Evolutionary conservation across 2,329 filamentous ascomycete species (phyloP).

Genomic region (Ceratocystis colombiana): DNA sequence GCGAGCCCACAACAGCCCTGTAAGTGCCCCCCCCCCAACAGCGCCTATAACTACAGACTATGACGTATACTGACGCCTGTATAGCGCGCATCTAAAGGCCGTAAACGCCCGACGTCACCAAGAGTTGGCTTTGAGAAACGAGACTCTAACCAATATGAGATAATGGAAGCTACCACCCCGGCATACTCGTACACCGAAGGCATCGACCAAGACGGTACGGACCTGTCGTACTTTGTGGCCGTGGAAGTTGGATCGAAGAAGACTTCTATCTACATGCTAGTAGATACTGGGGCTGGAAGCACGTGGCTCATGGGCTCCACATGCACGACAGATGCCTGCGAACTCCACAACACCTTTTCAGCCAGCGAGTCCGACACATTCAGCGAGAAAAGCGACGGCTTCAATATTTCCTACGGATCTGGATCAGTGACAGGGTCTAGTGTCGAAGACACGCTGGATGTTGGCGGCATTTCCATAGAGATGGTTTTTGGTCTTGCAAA

Average conservation of each 20-base stretch:
- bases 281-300: slow-evolving; percentile 59
- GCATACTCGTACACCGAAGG: slow-evolving; percentile 42
- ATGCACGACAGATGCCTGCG: slow-evolving; percentile 58
- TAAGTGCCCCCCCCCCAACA: slow-evolving; percentile 19
- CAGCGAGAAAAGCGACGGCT: slow-evolving; percentile 43
- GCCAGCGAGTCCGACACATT: slow-evolving; percentile 55
- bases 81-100: neutral
- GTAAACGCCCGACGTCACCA: slow-evolving; percentile 22
- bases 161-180: slow-evolving; percentile 40
- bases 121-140: slow-evolving; percentile 32
- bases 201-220: slow-evolving; percentile 54
- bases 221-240: slow-evolving; percentile 55
- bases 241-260: slow-evolving; percentile 46
- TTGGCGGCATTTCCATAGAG: slow-evolving; percentile 55
- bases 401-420: slow-evolving; percentile 65
- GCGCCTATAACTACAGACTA: neutral
- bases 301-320: slow-evolving; percentile 72
- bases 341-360: slow-evolving; percentile 60
- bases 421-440: slow-evolving; percentile 60
- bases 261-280: slow-evolving; percentile 49
- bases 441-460: slow-evolving; percentile 54
- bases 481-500: slow-evolving; percentile 65
- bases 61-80: slow-evolving; percentile 20
- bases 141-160: slow-evolving; percentile 37
- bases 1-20: slow-evolving; percentile 16